Evolutionary conservation across 768 basidiomycete species (phyloP), one percentile per base, ranked within the genome.

Genomic region (Lactarius hengduanensis): DNA sequence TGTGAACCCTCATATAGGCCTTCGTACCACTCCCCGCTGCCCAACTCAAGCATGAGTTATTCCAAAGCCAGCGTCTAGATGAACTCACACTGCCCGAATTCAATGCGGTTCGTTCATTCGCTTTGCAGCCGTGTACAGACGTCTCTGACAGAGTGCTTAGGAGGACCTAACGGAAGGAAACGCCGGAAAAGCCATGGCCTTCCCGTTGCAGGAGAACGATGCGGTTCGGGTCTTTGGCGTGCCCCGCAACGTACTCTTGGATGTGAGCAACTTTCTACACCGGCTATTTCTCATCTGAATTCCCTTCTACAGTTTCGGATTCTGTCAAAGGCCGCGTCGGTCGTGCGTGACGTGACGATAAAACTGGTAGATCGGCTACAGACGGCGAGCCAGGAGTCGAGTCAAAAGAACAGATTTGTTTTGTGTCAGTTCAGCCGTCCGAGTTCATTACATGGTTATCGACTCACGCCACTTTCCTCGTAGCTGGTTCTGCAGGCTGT

Each of bases 401-500:
- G 88, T 73, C 64, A 73, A 32, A 75, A 83, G 16, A 82, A 81
- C 15, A 77, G 91, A 45, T 73, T 86, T 50, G 84, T 93, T 10
- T 73, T 94, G 8, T 89, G 92, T 89, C 72, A 64, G 88, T 82
- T 32, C 3, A 56, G 54, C 22, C 53, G 11, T 11, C 16, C 22
- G 13, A 59, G 32, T 58, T 28, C 38, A 34, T 34, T 16, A 38
- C 7, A 15, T 53, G 50, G 15, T n/a, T 54, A 30, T 56, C 26
- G 15, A 38, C 47, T 57, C 38, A 66, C n/a, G 69, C 67, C 57
- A 65, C 57, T 69, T 62, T 20, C 59, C 18, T 58, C 15, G n/a
- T 71, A 94, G 88, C 86, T 67, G 94, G 94, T 16, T 77, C 82
- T 7, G 67, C 83, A 10, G 94, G 95, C 6, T 86, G 84, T 62